Percentiles rank a stretch among this genome's conserved stretches.
phyloP scores from a whole-genome alignment of 306 rosid genomes.

The Rosa chinensis region DNA sequence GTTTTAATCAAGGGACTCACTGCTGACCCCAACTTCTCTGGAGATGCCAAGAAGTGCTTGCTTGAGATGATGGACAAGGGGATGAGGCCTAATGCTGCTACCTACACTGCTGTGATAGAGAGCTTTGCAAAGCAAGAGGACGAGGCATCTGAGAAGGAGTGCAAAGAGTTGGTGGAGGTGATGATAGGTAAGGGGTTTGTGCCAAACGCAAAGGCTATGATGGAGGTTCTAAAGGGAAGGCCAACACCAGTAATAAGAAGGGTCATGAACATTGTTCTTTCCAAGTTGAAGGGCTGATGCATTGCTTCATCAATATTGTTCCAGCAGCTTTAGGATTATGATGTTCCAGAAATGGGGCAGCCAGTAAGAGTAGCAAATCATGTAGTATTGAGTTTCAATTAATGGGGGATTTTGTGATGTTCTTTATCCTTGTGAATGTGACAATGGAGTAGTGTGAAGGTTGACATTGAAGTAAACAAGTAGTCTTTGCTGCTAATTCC shows the following conservation, averaged over 20 bases:
- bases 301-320: no score
- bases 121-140: neutral
- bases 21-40: no score
- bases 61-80: neutral
- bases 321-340: neutral
- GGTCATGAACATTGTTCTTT: no score
- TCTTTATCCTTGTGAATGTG: no score
- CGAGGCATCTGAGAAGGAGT: neutral
- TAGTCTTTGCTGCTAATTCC: neutral
- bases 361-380: neutral
- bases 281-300: neutral
- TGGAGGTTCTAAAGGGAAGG: no score
- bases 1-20: slow-evolving; percentile 50
- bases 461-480: no score
- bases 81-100: neutral
- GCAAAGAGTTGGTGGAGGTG: neutral
- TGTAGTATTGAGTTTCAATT: no score
- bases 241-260: no score
- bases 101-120: neutral
- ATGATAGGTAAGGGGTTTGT: slow-evolving; percentile 56
- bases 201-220: slow-evolving; percentile 55
- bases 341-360: neutral
- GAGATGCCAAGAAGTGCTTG: neutral
- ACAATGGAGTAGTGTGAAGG: no score
- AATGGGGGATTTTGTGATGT: no score